phyloP scores from a whole-genome alignment of 306 rosid genomes.

The Glycine tomentella region DNA sequence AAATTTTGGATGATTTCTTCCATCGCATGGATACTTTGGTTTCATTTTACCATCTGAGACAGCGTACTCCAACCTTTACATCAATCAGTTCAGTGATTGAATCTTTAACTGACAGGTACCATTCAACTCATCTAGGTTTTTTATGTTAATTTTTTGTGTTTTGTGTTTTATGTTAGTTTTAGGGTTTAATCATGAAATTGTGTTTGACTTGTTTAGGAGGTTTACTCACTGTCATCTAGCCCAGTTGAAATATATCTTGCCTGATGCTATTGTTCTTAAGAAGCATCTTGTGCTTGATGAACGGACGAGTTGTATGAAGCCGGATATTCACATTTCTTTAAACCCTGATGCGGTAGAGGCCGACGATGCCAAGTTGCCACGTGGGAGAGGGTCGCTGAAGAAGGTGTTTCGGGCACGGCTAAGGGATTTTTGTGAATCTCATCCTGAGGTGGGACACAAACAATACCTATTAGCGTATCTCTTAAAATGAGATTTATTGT shows the following conservation, averaged over 20 bases:
- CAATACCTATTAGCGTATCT: not conserved
- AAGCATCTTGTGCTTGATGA: slow-evolving; percentile 61
- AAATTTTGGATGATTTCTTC: too few relatives aligned
- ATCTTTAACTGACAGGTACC: too few relatives aligned
- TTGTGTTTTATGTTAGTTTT: not conserved
- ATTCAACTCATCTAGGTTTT: too few relatives aligned
- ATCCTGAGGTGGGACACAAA: slow-evolving; percentile 61
- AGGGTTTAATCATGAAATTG: not conserved
- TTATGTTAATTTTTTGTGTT: not conserved
- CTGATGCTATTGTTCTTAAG: slow-evolving; percentile 73
- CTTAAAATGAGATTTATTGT: not conserved
- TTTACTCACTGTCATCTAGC: slow-evolving; percentile 77
- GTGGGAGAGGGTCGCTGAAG: slow-evolving; percentile 52
- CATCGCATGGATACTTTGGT: too few relatives aligned
- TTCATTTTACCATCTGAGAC: too few relatives aligned
- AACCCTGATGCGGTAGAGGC: slow-evolving; percentile 48
- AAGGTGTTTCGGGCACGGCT: slow-evolving; percentile 59
- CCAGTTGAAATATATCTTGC: slow-evolving; percentile 74
- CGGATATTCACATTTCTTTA: slow-evolving; percentile 70
- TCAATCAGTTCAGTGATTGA: too few relatives aligned
- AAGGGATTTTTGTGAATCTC: slow-evolving; percentile 57
- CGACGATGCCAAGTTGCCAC: slow-evolving; percentile 37
- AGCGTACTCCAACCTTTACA: too few relatives aligned
- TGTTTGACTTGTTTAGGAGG: slow-evolving; percentile 63
- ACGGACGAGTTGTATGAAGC: slow-evolving; percentile 69